Evolutionary conservation across 345 rosid species (phyloP), one percentile per base, ranked within the genome.

Genomic region (Populus simonii): DNA sequence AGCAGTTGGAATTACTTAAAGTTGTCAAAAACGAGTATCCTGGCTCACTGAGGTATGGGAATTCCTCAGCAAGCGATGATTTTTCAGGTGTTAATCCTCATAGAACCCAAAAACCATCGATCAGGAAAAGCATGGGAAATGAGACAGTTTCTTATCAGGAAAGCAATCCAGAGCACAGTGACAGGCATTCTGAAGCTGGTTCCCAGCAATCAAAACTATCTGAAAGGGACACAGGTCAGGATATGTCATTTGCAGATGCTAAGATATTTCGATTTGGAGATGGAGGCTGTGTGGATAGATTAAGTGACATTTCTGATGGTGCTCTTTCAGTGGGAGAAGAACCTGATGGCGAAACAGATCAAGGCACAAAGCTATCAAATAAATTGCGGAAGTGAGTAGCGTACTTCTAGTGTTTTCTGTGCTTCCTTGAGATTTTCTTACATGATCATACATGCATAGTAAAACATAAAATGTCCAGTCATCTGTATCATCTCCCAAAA

Each of bases 1-100:
- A 91, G 82, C 83, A 91, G 66, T 80, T 96, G 82, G 93, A 90
- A 31, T 67, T 83, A 71, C 83, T 76, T n/a, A 92, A 91, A 72
- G 93, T 89, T 80, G 80, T 66, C 0, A 94, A 93, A 79, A 78
- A 74, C 18, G 89, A 83, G 77, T 78, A 73, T 77, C 74, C 70
- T 51, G 39, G 81, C 39, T 49, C 84, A 23, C 74, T 3, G 2
- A 80, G 84, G 47, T 71, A 79, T 51, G 80, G 51, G 53, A 74
- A 78, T 53, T 65, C 80, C 68, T 70, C 84, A 47, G 62, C 81
- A 25, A 79, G 66, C 57, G 66, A 76, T 22, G 75, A 45, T 72
- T 73, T 35, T 72, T 29, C 73, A 41, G 71, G 55, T 57, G 29
- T 57, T 9, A 10, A 8, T 57, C 29, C 63, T n/a, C 62, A 55